These are phyloP conservation scores for Stagonosporopsis chrysanthemi DNA, from an alignment of 2,329 filamentous ascomycete genomes.

Conservation along the genomic window DNA sequence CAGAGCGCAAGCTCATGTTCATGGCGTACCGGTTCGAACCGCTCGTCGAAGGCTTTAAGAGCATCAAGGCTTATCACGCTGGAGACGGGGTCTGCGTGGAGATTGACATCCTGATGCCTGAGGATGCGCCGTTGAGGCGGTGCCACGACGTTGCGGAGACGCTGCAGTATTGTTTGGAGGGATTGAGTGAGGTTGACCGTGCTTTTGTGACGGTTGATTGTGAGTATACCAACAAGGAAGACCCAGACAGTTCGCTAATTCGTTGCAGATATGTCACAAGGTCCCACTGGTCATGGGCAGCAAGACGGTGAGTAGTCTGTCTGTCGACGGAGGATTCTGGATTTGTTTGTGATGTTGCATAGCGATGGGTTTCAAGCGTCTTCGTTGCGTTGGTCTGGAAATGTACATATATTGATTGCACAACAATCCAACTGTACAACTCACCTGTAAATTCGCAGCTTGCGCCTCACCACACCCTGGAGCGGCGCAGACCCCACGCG, in stretches of 20 bases:
- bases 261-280: conserved; percentile 31
- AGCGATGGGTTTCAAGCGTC: neutral
- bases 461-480: neutral
- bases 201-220: conserved; percentile 62
- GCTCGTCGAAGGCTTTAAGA: conserved; percentile 63
- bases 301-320: conserved; percentile 13
- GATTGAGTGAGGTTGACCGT: conserved; percentile 60
- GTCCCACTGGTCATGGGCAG: conserved; percentile 34
- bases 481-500: neutral
- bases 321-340: neutral
- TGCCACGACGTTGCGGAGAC: conserved; percentile 69
- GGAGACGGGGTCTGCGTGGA: conserved; percentile 71
- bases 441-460: neutral
- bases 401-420: neutral
- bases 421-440: neutral
- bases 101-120: conserved; percentile 65
- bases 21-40: conserved; percentile 65
- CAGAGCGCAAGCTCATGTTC: conserved; percentile 65
- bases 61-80: conserved; percentile 65
- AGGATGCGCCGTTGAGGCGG: conserved; percentile 59
- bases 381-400: neutral
- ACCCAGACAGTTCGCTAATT: conserved; percentile 15
- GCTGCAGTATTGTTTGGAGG: conserved; percentile 68
- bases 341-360: neutral
- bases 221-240: conserved; percentile 34